Evolutionary conservation across 768 basidiomycete genomes (phyloP).

Genomic region (Kwoniella pini): DNA sequence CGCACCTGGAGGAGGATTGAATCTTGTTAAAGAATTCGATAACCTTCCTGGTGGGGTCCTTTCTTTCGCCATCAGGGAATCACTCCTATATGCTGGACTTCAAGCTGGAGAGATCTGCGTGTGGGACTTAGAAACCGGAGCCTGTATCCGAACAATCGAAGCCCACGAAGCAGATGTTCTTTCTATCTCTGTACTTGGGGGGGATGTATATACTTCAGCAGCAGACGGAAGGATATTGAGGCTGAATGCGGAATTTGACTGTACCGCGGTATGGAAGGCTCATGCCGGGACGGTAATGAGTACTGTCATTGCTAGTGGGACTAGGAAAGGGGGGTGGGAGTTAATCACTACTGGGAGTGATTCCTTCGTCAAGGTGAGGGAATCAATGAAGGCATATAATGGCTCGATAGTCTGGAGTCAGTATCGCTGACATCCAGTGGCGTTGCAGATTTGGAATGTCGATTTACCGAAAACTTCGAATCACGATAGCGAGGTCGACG

Average conservation of each 20-base stretch:
- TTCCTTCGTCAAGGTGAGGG: constrained; percentile 81
- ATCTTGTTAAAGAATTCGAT: constrained; percentile 31
- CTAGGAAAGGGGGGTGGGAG: constrained; percentile 53
- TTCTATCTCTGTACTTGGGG: constrained; percentile 69
- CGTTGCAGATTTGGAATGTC: constrained; percentile 57
- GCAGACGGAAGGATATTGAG: constrained; percentile 72
- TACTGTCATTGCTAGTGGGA: constrained; percentile 62
- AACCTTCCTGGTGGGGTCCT: constrained; percentile 70
- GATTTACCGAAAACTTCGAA: constrained; percentile 30
- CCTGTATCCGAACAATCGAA: constrained; percentile 80
- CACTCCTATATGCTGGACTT: constrained; percentile 86
- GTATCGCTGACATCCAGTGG: no score
- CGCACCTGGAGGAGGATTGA: constrained; percentile 39
- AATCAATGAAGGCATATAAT: no score
- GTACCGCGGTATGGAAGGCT: constrained; percentile 76
- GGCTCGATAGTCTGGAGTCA: no score
- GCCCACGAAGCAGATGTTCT: constrained; percentile 86
- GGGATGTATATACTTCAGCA: constrained; percentile 60
- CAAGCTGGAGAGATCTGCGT: constrained; percentile 92
- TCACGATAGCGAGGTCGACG: constrained; percentile 28
- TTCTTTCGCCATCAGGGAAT: constrained; percentile 71
- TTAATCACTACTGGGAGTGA: constrained; percentile 84
- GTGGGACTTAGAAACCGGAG: constrained; percentile 85
- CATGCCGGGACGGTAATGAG: constrained; percentile 83
- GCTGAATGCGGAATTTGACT: constrained; percentile 82